Base-by-base conservation (phyloP, 306 rosid species). In the Trifolium pratense region DNA sequence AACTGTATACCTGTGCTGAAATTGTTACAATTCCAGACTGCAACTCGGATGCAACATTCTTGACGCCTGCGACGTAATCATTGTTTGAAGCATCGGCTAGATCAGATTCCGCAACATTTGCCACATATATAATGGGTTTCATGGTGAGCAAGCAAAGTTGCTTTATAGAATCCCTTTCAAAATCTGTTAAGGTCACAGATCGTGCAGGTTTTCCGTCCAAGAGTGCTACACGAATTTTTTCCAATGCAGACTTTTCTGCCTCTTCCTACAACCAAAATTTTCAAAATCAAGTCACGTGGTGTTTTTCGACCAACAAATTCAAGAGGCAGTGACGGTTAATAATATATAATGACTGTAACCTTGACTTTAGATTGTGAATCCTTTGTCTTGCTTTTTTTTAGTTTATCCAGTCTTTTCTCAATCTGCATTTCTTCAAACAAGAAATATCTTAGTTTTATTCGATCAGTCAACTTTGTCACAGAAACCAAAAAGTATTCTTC, bases 161-260 rank as follows among this genome's bases (percentile, higher is more conserved):
- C 81, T 94, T 88, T 37, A 89, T 69, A 65, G 92, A 84, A 29
- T 91, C 96, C 68, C 81, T 88, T 79, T 91, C 98, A 73, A 78
- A 82, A 78, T 85, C 96, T 56, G 94, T 87, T 75, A 94, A 81
- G 82, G 87, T 68, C 75, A 89, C 98, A 40, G 98, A 91, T 74
- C 95, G 91, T 25, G 98, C 97, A 40, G 97, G 97, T 82, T 91
- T 94, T 48, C 98, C 98, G 71, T 89, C 96, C 96, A 94, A 23
- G 66, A 91, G 96, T 9, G 92, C 97, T 73, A 39, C 77, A 55
- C 66, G 88, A 63, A 94, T 89, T 85, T 76, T 94, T 80, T 91
- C 98, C 86, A 91, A 68, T 77, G 92, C 89, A 75, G 92, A 73
- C 76, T 88, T 87, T 80, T 94, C 98, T 25, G 92, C 89, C 74